These are phyloP conservation scores for Candida easanensis DNA, from an alignment of 805 yeast species.

Conservation along the genomic window DNA sequence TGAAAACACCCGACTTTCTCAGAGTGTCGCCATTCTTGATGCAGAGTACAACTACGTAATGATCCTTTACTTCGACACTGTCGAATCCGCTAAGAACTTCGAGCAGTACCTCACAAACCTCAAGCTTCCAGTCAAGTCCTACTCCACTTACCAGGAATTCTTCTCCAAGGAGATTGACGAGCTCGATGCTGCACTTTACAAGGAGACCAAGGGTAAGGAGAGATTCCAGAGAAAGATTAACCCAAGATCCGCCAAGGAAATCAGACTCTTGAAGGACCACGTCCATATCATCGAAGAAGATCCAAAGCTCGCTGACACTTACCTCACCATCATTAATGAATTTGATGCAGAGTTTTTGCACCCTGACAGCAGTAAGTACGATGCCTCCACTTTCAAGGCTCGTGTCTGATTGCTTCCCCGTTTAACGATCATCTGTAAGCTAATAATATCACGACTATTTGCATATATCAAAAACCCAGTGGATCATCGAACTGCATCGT, in stretches of 20 bases:
- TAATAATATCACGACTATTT: too few species aligned
- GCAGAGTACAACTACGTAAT: conserved; percentile 25
- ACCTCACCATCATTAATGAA: conserved; percentile 17
- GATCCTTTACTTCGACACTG: conserved; percentile 18
- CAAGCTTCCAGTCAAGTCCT: conserved; percentile 5
- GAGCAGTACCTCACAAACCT: conserved; percentile 11
- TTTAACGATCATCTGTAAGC: too few species aligned
- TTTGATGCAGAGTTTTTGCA: conserved; percentile 25
- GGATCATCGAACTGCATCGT: too few species aligned
- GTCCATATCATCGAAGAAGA: conserved; percentile 23
- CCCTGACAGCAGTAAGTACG: conserved; percentile 8
- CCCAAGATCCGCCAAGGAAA: conserved; percentile 20
- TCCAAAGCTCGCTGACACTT: conserved; percentile 5
- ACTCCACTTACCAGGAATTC: conserved; percentile 10
- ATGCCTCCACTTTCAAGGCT: conserved; percentile 9
- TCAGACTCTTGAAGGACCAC: conserved; percentile 13
- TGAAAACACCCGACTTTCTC: conserved; percentile 8
- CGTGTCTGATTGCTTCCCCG: not conserved
- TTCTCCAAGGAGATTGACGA: conserved; percentile 18
- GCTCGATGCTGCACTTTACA: conserved; percentile 21
- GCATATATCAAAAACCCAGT: too few species aligned
- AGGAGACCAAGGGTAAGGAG: conserved; percentile 19
- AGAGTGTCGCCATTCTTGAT: conserved; percentile 17
- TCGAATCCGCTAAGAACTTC: conserved; percentile 2
- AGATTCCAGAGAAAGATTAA: conserved; percentile 24